Conservation (phyloP, 805 yeast genomes). For the Candida hispaniensis region DNA sequence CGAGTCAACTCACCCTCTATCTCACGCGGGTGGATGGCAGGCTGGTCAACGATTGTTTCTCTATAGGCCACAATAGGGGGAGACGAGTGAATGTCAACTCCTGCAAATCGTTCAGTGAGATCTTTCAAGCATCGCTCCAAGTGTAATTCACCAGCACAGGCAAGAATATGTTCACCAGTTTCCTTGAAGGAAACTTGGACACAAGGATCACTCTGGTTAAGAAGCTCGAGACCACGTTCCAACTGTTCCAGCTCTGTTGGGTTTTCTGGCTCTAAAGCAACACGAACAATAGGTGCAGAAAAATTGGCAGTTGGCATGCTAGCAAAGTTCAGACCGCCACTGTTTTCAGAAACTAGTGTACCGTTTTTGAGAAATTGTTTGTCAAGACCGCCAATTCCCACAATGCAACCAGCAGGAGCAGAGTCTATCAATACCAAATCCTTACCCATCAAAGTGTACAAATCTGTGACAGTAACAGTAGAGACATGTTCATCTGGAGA, state of each 20-base stretch:
- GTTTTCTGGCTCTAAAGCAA: slow-evolving; percentile 89
- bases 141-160: slow-evolving; percentile 95
- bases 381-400: slow-evolving; percentile 86
- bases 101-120: slow-evolving; percentile 81
- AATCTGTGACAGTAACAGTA: slow-evolving; percentile 50
- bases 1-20: slow-evolving; percentile 14
- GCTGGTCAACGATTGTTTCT: slow-evolving; percentile 55
- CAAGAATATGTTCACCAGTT: slow-evolving; percentile 84
- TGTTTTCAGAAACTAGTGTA: slow-evolving; percentile 51
- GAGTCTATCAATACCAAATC: slow-evolving; percentile 65
- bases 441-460: slow-evolving; percentile 84
- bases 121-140: slow-evolving; percentile 90
- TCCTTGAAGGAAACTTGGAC: slow-evolving; percentile 79
- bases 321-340: slow-evolving; percentile 64
- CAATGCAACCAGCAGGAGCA: slow-evolving; percentile 92
- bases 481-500: slow-evolving; percentile 45
- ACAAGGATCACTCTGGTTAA: slow-evolving; percentile 89
- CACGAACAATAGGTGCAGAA: slow-evolving; percentile 89
- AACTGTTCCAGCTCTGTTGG: slow-evolving; percentile 69
- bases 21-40: slow-evolving; percentile 17
- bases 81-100: slow-evolving; percentile 73
- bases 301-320: slow-evolving; percentile 30
- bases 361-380: slow-evolving; percentile 78
- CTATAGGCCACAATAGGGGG: slow-evolving; percentile 92
- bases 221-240: slow-evolving; percentile 64